Evolutionary conservation across 805 yeast genomes (phyloP).

Genomic region (Zygoascus tannicola): DNA sequence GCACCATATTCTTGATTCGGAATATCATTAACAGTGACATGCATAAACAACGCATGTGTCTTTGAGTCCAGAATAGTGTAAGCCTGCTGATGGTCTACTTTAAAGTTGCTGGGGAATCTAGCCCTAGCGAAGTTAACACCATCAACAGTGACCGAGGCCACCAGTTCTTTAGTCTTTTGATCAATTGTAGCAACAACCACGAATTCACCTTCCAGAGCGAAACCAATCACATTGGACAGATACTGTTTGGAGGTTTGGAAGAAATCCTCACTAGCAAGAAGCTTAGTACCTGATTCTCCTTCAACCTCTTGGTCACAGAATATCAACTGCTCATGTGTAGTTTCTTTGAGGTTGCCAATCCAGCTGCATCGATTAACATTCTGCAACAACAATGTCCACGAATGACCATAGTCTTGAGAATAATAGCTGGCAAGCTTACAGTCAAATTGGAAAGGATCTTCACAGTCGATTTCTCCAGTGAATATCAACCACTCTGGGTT

Average conservation of each 20-base stretch:
- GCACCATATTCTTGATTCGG: slow-evolving; percentile 59
- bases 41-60: slow-evolving; percentile 67
- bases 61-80: slow-evolving; percentile 73
- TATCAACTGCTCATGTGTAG: slow-evolving; percentile 43
- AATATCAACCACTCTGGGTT: slow-evolving; percentile 55
- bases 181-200: slow-evolving; percentile 55
- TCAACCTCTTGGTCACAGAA: slow-evolving; percentile 41
- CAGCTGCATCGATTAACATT: slow-evolving; percentile 57
- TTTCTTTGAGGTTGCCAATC: slow-evolving; percentile 45
- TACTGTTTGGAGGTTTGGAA: slow-evolving; percentile 35
- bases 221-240: slow-evolving; percentile 59
- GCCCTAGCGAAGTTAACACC: slow-evolving; percentile 73
- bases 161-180: slow-evolving; percentile 40
- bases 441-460: slow-evolving; percentile 31
- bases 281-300: slow-evolving; percentile 6
- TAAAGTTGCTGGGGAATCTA: slow-evolving; percentile 58
- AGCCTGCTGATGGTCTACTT: slow-evolving; percentile 52
- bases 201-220: slow-evolving; percentile 61
- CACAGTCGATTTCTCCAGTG: slow-evolving; percentile 56
- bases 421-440: slow-evolving; percentile 54
- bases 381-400: slow-evolving; percentile 46
- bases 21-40: slow-evolving; percentile 57
- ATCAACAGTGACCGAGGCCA: slow-evolving; percentile 69
- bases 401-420: slow-evolving; percentile 58
- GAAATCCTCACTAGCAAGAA: slow-evolving; percentile 47